Conservation (phyloP, 164 flowering plant species). For the Annona cherimola region DNA sequence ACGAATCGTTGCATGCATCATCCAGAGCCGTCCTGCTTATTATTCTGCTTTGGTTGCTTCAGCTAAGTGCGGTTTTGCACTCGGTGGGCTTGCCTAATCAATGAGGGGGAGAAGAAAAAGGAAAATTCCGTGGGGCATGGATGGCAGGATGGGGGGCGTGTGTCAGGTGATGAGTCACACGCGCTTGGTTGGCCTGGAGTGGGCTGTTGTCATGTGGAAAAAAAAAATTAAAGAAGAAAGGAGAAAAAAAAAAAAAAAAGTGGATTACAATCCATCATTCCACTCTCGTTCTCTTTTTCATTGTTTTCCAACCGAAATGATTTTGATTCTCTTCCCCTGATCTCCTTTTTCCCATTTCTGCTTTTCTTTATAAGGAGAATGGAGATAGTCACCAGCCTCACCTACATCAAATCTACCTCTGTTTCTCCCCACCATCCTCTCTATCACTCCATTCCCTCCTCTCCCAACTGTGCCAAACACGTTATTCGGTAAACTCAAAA, state of each 20-base stretch:
- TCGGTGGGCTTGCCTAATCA: neutral
- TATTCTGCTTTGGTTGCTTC: neutral
- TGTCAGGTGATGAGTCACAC: neutral
- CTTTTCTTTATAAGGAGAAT: constrained; percentile 4
- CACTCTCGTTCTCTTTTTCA: constrained; percentile 10
- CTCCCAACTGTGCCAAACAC: neutral
- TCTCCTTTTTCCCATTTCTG: neutral
- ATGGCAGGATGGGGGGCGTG: neutral
- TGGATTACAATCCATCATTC: constrained; percentile 14
- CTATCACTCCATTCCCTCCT: neutral
- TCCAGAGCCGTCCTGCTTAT: too few relatives aligned
- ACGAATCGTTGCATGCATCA: neutral
- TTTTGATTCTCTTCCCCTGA: constrained; percentile 11
- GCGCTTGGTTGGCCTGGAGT: neutral
- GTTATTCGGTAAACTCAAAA: neutral
- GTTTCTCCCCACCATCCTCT: neutral
- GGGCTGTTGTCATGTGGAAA: neutral
- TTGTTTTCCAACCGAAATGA: constrained; percentile 15
- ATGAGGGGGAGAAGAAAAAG: neutral
- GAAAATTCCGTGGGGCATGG: neutral
- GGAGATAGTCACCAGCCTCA: constrained; percentile 3
- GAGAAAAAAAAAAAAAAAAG: neutral
- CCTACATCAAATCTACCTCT: neutral
- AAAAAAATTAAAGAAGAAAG: neutral
- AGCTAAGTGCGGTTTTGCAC: neutral